phyloP scores from a whole-genome alignment of 139 green algal species.

The Dunaliella primolecta region DNA sequence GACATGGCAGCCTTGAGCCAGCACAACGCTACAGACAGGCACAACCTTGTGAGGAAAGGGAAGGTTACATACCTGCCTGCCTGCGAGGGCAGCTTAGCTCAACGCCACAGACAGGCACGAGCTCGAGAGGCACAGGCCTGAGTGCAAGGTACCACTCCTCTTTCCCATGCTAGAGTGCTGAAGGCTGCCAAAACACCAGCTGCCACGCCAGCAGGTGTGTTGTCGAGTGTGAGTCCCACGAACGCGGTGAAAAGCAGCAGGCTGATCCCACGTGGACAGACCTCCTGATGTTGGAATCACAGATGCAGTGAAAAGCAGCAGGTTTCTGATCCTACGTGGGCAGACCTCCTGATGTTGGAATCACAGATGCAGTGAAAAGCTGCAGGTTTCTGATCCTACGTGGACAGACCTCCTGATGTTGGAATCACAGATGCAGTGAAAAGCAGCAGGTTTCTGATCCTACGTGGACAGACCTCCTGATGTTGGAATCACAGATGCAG shows the following conservation, averaged over 20 bases:
- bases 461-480: background rate
- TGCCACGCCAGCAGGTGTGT: background rate
- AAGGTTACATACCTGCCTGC: no score
- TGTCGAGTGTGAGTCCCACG: background rate
- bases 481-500: no score
- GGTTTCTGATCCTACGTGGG: background rate
- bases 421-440: background rate
- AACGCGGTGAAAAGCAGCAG: background rate
- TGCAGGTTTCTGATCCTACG: background rate
- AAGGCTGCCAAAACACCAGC: background rate
- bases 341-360: background rate
- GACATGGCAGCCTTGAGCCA: no score
- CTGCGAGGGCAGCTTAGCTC: no score
- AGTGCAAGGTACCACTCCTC: background rate
- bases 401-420: background rate
- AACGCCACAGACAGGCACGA: no score
- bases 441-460: background rate
- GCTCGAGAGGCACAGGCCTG: no score
- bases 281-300: background rate
- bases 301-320: background rate
- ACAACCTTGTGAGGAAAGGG: no score
- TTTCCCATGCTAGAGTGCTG: background rate
- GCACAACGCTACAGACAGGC: no score
- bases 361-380: background rate
- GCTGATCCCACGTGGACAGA: background rate